Conservation (phyloP, 192 early-diverging fungal species). For the Podila minutissima region DNA sequence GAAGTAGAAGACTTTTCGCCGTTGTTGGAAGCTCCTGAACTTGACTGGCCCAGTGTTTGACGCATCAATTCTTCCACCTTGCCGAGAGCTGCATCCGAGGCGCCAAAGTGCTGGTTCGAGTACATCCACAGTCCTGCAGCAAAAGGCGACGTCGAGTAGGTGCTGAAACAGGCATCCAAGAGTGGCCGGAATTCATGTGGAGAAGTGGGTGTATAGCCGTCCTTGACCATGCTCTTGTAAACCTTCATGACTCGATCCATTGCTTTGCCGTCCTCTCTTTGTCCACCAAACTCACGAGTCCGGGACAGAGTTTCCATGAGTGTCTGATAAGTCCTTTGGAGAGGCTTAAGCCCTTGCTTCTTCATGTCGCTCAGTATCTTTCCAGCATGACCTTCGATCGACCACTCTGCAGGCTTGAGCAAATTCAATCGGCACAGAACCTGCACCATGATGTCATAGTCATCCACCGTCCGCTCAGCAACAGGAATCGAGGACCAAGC, state of each 20-base stretch:
- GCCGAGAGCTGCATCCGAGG: constrained; percentile 3
- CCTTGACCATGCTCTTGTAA: constrained; percentile 31
- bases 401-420: constrained; percentile 12
- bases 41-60: not conserved
- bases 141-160: constrained; percentile 40
- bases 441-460: constrained; percentile 27
- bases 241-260: constrained; percentile 14
- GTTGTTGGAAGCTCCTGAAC: no score
- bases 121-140: constrained; percentile 42
- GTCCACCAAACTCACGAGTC: constrained; percentile 28
- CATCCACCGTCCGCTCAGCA: constrained; percentile 16
- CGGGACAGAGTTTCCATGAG: constrained; percentile 33
- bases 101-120: constrained; percentile 38
- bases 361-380: constrained; percentile 15
- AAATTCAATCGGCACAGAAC: constrained; percentile 28
- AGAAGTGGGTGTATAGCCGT: constrained; percentile 10
- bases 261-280: constrained; percentile 8
- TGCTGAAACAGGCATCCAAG: constrained; percentile 35
- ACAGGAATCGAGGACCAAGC: constrained; percentile 10
- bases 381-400: constrained; percentile 5
- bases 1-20: no score
- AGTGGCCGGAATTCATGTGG: constrained; percentile 31
- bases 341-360: constrained; percentile 7
- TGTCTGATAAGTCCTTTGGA: constrained; percentile 22
- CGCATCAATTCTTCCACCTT: constrained; percentile 31